Evolutionary conservation across 306 rosid genomes (phyloP), one percentile per base, ranked within the genome.

Genomic region (Lotus japonicus): DNA sequence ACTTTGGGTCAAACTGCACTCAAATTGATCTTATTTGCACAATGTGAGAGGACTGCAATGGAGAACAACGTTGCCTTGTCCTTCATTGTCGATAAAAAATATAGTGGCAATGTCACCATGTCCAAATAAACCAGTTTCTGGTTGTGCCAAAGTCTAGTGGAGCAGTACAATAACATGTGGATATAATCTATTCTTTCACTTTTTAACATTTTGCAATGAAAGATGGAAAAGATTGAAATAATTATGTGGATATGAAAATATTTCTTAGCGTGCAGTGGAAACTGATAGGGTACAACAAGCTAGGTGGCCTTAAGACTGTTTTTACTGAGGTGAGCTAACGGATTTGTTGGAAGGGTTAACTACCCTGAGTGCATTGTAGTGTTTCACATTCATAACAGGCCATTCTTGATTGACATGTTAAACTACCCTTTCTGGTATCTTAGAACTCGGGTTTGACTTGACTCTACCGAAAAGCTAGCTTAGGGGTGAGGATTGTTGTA

Each of bases 321-420:
- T 23, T 39, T 57, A 15, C 9, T 18, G 41, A 17, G 10, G 26
- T 14, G 11, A 71, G 19, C 55, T 17, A 18, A 66, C 46, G 52
- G 44, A 44, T 54, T 44, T 16, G 17, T 56, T 35, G 7, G 21
- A 14, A 57, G 0, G 44, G 44, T 57, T 64, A n/a, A n/a, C n/a
- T 36, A 42, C 19, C 26, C 19, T 9, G 17, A 56, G 38, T 58
- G 65, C 66, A 53, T 54, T 52, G 13, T 9, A 31, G 66, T 31
- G 71, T 36, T 76, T 69, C 55, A 77, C 61, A 63, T 54, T 60
- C 65, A 45, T 12, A 2, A 64, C 56, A 11, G 6, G 28, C 33
- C 6, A 19, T 64, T 66, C 41, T 60, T 60, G 39, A 14, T 35
- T 53, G 15, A 23, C 66, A 43, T 13, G 21, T 70, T 56, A 48